phyloP scores from a whole-genome alignment of 495 filamentous ascomycete genomes.

The Podospora anserina region DNA sequence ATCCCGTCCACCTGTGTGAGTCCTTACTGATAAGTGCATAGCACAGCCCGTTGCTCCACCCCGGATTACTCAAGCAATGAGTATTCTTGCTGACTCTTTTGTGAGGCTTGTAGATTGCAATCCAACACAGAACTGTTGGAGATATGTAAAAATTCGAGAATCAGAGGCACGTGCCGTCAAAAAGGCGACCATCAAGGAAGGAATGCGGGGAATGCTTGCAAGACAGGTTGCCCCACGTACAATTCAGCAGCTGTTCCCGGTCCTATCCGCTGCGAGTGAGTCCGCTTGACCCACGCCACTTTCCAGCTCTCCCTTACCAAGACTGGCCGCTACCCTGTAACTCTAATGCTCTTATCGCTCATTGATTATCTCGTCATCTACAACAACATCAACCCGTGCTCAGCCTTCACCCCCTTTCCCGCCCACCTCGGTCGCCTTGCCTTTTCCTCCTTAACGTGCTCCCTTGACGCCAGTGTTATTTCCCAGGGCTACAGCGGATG shows the following conservation, averaged over 20 bases:
- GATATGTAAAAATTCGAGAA: neutral
- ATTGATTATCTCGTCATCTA: neutral
- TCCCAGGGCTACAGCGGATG: conserved; percentile 6
- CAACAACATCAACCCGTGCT: neutral
- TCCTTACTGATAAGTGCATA: neutral
- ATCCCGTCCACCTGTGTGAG: neutral
- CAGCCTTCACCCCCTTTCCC: neutral
- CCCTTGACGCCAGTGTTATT: neutral
- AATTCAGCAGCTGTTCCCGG: neutral
- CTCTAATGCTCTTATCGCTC: neutral
- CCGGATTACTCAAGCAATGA: neutral
- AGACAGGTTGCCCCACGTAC: neutral
- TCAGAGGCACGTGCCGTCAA: neutral
- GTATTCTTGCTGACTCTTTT: neutral
- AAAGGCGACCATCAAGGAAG: neutral
- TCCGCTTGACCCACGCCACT: neutral
- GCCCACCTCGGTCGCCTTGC: neutral
- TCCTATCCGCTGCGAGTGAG: neutral
- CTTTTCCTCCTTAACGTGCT: neutral
- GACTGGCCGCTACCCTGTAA: neutral
- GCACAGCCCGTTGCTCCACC: neutral
- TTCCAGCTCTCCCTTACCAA: neutral
- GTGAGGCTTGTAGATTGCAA: neutral
- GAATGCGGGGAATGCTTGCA: neutral
- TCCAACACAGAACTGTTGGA: too few relatives aligned